A percentile compares a stretch with the other conserved stretches of the same genome.
Conservation (phyloP, 208 protist genomes). For the Tritrichomonas musculus region DNA sequence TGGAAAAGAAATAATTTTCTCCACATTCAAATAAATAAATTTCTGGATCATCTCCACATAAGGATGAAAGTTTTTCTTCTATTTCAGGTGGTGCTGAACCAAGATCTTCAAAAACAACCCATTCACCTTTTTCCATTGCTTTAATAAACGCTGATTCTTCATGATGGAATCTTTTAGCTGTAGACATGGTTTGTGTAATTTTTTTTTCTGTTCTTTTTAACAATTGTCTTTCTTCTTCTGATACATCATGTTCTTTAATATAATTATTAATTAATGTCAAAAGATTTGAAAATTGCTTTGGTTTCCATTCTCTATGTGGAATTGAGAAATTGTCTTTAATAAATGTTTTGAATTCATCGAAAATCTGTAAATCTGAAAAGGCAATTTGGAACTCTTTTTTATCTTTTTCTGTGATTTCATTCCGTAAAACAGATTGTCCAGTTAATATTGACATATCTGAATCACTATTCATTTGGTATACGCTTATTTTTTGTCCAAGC, state of each 20-base stretch:
- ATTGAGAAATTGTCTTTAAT: not conserved
- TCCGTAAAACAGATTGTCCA: not conserved
- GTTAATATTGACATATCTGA: not conserved
- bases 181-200: not conserved
- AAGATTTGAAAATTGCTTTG: not conserved
- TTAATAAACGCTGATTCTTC: not conserved
- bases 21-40: slow-evolving; percentile 29
- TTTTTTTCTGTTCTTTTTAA: too few species aligned
- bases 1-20: not conserved
- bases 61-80: not conserved
- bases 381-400: not conserved
- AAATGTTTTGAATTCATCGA: not conserved
- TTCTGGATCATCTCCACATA: not conserved
- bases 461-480: not conserved
- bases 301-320: not conserved
- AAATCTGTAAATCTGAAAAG: not conserved
- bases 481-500: not conserved
- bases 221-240: too few species aligned
- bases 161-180: not conserved
- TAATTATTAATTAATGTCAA: too few species aligned
- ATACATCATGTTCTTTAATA: too few species aligned
- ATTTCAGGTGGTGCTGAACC: slow-evolving; percentile 25
- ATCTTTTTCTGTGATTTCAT: not conserved
- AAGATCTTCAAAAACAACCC: not conserved
- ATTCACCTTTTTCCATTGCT: not conserved